A percentile compares a stretch with the other conserved stretches of the same genome.
Conservation (phyloP, 2,329 filamentous ascomycete species). For the Trichophyton mentagrophytes region DNA sequence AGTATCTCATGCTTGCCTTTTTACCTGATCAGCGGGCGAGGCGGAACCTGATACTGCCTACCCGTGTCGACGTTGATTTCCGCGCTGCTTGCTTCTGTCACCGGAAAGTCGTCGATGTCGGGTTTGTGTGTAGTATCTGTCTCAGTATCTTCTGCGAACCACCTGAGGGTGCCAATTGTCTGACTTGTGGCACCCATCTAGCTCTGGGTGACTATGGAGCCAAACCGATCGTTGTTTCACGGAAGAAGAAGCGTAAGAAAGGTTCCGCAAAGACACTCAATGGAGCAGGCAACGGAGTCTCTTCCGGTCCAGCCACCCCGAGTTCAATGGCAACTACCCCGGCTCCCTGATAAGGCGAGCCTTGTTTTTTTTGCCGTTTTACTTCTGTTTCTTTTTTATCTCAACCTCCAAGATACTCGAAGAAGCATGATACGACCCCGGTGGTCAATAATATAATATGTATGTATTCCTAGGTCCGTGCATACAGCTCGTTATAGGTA, state of each 20-base stretch:
- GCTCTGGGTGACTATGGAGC: constrained; percentile 62
- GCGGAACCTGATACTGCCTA: constrained; percentile 59
- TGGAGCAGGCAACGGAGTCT: constrained; percentile 30
- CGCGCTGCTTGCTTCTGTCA: constrained; percentile 98
- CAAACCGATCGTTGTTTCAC: constrained; percentile 61
- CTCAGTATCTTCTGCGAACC: constrained; percentile 79
- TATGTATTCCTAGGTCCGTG: neutral
- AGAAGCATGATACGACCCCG: neutral
- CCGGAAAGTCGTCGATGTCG: constrained; percentile 74
- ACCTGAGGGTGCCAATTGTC: constrained; percentile 52
- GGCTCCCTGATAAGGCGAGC: constrained; percentile 11
- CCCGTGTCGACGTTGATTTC: constrained; percentile 82
- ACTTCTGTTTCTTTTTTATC: neutral
- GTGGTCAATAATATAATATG: neutral
- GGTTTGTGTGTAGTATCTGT: constrained; percentile 93
- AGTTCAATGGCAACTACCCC: constrained; percentile 41
- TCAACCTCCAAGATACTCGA: neutral
- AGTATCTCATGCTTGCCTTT: constrained; percentile 92
- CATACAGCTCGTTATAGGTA: constrained; percentile 1
- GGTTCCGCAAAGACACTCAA: constrained; percentile 24
- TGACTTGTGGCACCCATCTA: constrained; percentile 71
- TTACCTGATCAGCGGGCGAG: constrained; percentile 57
- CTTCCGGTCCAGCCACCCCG: constrained; percentile 44
- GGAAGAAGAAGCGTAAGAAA: constrained; percentile 62
- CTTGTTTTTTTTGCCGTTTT: neutral